Conservation (phyloP, 1,284 basidiomycete species). For the Moesziomyces antarcticus region DNA sequence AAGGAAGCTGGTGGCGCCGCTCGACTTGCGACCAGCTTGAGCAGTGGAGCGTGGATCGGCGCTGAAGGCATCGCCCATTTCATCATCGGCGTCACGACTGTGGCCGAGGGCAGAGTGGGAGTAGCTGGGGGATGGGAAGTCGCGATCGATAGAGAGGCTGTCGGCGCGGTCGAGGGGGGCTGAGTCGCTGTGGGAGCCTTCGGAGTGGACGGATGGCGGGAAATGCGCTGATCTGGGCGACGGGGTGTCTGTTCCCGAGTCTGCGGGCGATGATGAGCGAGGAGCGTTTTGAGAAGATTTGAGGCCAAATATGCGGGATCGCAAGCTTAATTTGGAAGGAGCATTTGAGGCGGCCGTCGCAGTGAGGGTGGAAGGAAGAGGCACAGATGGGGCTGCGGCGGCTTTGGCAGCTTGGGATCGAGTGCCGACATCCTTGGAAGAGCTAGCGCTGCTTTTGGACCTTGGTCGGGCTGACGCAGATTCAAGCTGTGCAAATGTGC, state of each 20-base stretch:
- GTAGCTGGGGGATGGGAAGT: constrained; percentile 7
- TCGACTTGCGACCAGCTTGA: constrained; percentile 17
- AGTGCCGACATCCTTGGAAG: constrained; percentile 1
- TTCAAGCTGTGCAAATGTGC: constrained; percentile 5
- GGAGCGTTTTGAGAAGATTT: constrained; percentile 21
- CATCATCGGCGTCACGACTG: constrained; percentile 12
- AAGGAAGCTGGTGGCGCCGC: constrained; percentile 27
- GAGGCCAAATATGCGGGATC: constrained; percentile 40
- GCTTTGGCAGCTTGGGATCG: background rate
- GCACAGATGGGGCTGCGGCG: background rate
- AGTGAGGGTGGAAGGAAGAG: background rate
- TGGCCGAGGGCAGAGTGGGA: constrained; percentile 7
- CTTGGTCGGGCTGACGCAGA: constrained; percentile 13
- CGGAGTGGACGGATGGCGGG: constrained; percentile 25
- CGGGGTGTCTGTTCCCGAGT: constrained; percentile 22
- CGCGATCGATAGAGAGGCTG: constrained; percentile 4
- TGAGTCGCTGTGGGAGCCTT: constrained; percentile 28
- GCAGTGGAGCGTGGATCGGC: constrained; percentile 3
- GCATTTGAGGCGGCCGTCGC: constrained; percentile 2
- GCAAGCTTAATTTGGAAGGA: constrained; percentile 34
- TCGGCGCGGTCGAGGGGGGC: constrained; percentile 4
- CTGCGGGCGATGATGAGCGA: constrained; percentile 14
- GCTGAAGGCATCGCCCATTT: constrained; percentile 2
- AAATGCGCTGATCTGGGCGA: constrained; percentile 29
- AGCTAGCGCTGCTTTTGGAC: constrained; percentile 27